Evolutionary conservation across 2,329 filamentous ascomycete genomes (phyloP).

Genomic region (Sclerotinia trifoliorum): DNA sequence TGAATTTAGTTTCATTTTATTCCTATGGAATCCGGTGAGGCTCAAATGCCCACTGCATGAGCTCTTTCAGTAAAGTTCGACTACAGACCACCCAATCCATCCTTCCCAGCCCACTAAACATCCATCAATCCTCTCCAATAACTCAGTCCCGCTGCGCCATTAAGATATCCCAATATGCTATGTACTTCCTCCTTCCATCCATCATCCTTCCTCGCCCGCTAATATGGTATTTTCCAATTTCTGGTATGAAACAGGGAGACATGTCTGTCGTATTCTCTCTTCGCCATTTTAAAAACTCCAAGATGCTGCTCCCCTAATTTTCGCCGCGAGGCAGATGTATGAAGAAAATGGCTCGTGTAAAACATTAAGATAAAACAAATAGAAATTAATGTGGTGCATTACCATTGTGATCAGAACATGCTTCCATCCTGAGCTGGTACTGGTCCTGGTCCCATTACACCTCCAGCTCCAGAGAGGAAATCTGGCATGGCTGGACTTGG

Average conservation of each 20-base stretch:
- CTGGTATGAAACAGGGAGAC: background rate
- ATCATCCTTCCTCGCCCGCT: background rate
- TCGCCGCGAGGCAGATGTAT: constrained; percentile 29
- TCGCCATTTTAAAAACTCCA: constrained; percentile 28
- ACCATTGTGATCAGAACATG: constrained; percentile 36
- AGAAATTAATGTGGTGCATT: constrained; percentile 25
- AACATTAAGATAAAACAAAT: constrained; percentile 33
- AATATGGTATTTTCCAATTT: constrained; percentile 17
- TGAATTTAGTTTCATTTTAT: background rate
- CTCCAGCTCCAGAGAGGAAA: constrained; percentile 22
- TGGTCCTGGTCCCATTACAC: background rate
- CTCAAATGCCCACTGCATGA: constrained; percentile 20
- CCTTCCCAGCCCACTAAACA: background rate
- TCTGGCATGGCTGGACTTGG: constrained; percentile 37
- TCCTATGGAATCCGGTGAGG: constrained; percentile 2
- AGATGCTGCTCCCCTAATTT: constrained; percentile 30
- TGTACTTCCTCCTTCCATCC: constrained; percentile 4
- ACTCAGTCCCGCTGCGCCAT: constrained; percentile 36
- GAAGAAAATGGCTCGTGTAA: constrained; percentile 32
- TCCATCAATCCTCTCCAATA: background rate
- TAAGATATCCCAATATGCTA: constrained; percentile 25
- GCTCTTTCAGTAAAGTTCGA: constrained; percentile 8
- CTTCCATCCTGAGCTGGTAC: constrained; percentile 29
- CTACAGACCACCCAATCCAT: constrained; percentile 1
- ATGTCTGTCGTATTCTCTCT: constrained; percentile 5